Base-by-base conservation (phyloP, 129 eudicot genomes). In the Tagetes erecta region DNA sequence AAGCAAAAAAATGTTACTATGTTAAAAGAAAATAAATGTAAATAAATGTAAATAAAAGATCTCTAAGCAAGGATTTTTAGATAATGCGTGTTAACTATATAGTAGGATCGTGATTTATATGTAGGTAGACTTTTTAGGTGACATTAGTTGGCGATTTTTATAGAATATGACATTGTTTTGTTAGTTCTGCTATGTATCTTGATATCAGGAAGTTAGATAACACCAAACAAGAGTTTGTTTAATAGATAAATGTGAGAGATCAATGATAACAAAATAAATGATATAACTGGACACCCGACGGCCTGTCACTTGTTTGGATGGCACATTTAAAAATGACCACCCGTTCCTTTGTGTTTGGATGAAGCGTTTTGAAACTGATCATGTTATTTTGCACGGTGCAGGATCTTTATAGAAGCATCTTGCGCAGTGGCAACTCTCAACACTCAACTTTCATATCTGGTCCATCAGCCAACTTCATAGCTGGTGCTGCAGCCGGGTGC, bases 401-500 rank as follows among this genome's bases (percentile, higher is more conserved):
- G 97, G 99, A 95, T 81, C 90, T 95, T 13, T 95, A 95, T 47
- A 80, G 86, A 71, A 83, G 77, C 80, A 80, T 95, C 41, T 74
- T 95, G 44, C 88, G 91, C 47, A 76, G 73, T 31, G 77, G 84
- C 47, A 74, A 76, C 72, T 79, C 76, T 64, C 72, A 76, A 59
- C 83, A 88, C 42, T 86, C 81, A 14, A 84, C 77, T 9, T 65
- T 89, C 36, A 66, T 88, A 46, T 68, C 97, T 0, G 96, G 97
- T 42, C 80, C 96, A 27, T 73, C 96, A 9, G 84, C 96, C 58
- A 95, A 95, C 82, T 95, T 95, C 81, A 78, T 95, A 38, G 94
- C 99, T 0, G 99, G 99, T 35, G 91, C 97, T 39, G 89, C 88
- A 78, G 99, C 99, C 2, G 99, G 99, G 55, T 95, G 99, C 82